These are phyloP conservation scores for Alternaria rosae DNA, from an alignment of 2,329 filamentous ascomycete species.

Conservation along the genomic window DNA sequence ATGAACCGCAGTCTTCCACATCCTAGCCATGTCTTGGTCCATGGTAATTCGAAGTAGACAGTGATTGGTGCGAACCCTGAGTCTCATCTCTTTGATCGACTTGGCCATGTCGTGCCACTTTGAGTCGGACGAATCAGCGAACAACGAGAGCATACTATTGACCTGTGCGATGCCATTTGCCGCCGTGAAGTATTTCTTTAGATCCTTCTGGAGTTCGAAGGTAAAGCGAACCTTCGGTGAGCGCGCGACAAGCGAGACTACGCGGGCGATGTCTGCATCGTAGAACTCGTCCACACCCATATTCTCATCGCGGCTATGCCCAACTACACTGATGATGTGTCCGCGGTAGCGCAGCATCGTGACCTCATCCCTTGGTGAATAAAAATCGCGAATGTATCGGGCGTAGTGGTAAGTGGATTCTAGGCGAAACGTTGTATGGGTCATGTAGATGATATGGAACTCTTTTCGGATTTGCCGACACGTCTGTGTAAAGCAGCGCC, in stretches of 20 bases:
- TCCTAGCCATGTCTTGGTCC: neutral
- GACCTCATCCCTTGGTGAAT: neutral
- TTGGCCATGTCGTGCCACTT: neutral
- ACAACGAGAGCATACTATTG: neutral
- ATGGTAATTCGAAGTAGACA: neutral
- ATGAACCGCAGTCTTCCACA: neutral
- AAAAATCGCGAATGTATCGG: neutral
- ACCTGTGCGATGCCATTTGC: neutral
- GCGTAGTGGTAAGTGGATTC: neutral
- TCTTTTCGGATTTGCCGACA: constrained; percentile 25
- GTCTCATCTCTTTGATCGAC: neutral
- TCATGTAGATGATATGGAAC: constrained; percentile 17
- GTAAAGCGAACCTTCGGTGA: neutral
- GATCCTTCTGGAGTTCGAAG: neutral
- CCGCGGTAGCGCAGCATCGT: neutral
- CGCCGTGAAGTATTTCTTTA: neutral
- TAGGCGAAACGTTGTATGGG: neutral
- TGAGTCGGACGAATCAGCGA: neutral
- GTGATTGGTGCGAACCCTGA: neutral
- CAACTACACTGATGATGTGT: neutral
- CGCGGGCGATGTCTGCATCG: neutral
- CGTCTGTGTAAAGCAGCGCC: neutral
- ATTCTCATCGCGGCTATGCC: neutral
- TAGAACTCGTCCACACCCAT: neutral
- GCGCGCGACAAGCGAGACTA: neutral